Evolutionary conservation across 371 early-diverging fungal genomes (phyloP).

Genomic region (Sporodiniella umbellata): DNA sequence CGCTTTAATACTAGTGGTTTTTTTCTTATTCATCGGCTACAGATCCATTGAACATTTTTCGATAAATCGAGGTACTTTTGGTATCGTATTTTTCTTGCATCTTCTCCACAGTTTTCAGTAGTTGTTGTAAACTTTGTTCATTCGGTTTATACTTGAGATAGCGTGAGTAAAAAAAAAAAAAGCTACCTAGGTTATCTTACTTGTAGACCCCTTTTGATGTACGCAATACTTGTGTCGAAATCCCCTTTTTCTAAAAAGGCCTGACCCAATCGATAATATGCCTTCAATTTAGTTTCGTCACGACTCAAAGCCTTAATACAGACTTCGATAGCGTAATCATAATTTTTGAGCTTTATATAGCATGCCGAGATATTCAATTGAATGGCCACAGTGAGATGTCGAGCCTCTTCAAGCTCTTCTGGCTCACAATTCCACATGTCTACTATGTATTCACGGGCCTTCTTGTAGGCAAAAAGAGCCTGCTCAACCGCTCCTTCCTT

Average conservation of each 20-base stretch:
- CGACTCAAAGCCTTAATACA: conserved; percentile 48
- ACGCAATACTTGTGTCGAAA: conserved; percentile 51
- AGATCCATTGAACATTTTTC: conserved; percentile 28
- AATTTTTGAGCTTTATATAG: conserved; percentile 36
- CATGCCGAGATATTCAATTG: conserved; percentile 42
- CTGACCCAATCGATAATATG: conserved; percentile 57
- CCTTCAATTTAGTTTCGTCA: conserved; percentile 60
- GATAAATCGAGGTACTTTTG: conserved; percentile 22
- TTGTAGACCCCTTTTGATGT: conserved; percentile 45
- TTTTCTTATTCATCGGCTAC: too few relatives aligned
- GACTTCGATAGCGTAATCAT: conserved; percentile 37
- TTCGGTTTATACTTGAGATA: conserved; percentile 10
- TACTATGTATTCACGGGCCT: conserved; percentile 31
- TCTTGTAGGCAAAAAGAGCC: conserved; percentile 36
- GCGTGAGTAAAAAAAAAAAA: too few relatives aligned
- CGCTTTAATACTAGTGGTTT: too few relatives aligned
- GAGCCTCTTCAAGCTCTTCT: conserved; percentile 22
- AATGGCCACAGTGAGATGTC: conserved; percentile 30
- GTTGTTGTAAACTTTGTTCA: conserved; percentile 11
- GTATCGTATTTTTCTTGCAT: conserved; percentile 7
- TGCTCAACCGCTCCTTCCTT: conserved; percentile 25
- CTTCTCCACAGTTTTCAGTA: conserved; percentile 8
- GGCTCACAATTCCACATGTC: conserved; percentile 43
- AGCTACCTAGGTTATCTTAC: conserved; percentile 21
- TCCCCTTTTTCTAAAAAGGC: conserved; percentile 50